phyloP scores from a whole-genome alignment of 139 green algal species.

The Pycnococcus provasolii region DNA sequence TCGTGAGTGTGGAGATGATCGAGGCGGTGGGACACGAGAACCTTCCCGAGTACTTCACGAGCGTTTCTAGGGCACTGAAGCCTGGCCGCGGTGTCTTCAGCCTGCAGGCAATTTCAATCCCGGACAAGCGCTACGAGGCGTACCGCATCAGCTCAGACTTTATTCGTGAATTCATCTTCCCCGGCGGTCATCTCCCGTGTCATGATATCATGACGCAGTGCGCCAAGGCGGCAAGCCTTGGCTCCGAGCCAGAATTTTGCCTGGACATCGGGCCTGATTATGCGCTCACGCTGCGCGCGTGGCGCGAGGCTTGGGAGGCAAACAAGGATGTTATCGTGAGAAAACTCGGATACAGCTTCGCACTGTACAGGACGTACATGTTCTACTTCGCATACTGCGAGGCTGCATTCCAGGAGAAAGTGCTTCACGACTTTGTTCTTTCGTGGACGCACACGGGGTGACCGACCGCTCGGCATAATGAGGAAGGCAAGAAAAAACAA shows the following conservation, averaged over 20 bases:
- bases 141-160: constrained; percentile 85
- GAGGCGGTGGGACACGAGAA: constrained; percentile 94
- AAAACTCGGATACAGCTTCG: constrained; percentile 56
- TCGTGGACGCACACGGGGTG: constrained; percentile 23
- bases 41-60: constrained; percentile 67
- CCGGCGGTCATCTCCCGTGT: constrained; percentile 71
- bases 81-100: constrained; percentile 51
- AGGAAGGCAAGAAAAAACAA: no score
- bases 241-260: neutral
- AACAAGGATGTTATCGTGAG: constrained; percentile 26
- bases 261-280: constrained; percentile 80
- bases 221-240: constrained; percentile 26
- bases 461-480: no score
- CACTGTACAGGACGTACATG: constrained; percentile 75
- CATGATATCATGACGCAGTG: constrained; percentile 65
- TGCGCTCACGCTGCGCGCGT: constrained; percentile 65
- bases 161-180: constrained; percentile 97
- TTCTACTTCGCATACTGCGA: constrained; percentile 96
- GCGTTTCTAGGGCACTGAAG: constrained; percentile 56
- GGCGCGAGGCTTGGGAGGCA: constrained; percentile 19
- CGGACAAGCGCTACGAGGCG: constrained; percentile 68
- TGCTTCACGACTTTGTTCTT: constrained; percentile 81
- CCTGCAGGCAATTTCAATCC: constrained; percentile 69
- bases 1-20: constrained; percentile 90
- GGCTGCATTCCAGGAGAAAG: constrained; percentile 67